Evolutionary conservation across 116 monocot species (phyloP).

Genomic region (Dioscorea cayenensis): DNA sequence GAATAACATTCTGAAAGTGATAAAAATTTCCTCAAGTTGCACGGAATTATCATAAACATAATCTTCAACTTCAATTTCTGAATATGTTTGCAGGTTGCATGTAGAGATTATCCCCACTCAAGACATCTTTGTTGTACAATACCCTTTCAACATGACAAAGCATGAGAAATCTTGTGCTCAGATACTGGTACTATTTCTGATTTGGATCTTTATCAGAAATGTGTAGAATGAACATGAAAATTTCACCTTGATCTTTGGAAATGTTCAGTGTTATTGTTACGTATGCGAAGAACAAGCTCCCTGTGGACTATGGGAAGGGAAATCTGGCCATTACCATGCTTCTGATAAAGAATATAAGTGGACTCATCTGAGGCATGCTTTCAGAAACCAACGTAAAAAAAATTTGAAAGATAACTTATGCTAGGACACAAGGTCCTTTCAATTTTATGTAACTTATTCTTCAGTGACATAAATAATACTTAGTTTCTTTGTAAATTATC

Average conservation of each 20-base stretch:
- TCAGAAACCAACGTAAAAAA: background rate
- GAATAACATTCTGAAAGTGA: too few relatives aligned
- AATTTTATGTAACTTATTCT: too few relatives aligned
- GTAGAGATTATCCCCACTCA: constrained; percentile 61
- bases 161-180: constrained; percentile 36
- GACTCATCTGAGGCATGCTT: background rate
- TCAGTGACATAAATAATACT: too few relatives aligned
- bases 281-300: constrained; percentile 30
- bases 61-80: background rate
- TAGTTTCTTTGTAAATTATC: too few relatives aligned
- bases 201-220: background rate
- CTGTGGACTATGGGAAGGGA: constrained; percentile 19
- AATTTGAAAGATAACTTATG: too few relatives aligned
- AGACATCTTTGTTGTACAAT: constrained; percentile 41
- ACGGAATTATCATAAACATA: background rate
- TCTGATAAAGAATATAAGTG: constrained; percentile 8
- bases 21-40: too few relatives aligned
- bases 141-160: constrained; percentile 33
- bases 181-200: constrained; percentile 15
- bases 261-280: constrained; percentile 32
- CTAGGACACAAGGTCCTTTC: too few relatives aligned
- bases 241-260: background rate
- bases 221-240: too few relatives aligned
- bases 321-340: constrained; percentile 25
- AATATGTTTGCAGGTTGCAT: constrained; percentile 39